Evolutionary conservation across 257 asterid genomes (phyloP).

Genomic region (Fraxinus anomala): DNA sequence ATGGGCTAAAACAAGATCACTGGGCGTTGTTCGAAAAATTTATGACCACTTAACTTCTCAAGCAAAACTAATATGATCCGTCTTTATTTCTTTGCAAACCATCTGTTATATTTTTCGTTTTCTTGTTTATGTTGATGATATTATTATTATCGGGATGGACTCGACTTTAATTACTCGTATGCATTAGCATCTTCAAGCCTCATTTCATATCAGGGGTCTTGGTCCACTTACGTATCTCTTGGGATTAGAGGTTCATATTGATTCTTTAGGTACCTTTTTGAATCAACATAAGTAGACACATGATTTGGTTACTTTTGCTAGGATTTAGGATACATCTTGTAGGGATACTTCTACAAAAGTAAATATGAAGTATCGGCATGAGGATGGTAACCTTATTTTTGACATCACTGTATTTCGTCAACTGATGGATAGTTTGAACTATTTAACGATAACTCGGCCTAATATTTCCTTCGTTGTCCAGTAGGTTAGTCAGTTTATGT

Average conservation of each 20-base stretch:
- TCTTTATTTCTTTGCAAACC: not conserved
- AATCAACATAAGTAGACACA: not conserved
- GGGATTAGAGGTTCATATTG: not conserved
- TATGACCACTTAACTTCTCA: not conserved
- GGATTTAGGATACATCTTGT: not conserved
- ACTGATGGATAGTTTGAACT: too few species aligned
- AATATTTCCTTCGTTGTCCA: not conserved
- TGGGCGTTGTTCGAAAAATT: not conserved
- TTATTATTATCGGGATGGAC: not conserved
- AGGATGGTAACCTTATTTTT: too few species aligned
- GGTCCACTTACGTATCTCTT: not conserved
- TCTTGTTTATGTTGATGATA: not conserved
- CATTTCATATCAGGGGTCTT: not conserved
- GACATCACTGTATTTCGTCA: too few species aligned
- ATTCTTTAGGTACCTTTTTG: not conserved
- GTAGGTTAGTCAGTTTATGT: too few species aligned
- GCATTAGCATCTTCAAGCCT: not conserved
- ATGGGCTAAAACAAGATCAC: not conserved
- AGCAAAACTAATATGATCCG: not conserved
- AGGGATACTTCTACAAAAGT: too few species aligned
- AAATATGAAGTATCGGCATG: not conserved
- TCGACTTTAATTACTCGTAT: not conserved
- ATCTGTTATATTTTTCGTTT: not conserved
- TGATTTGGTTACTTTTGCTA: not conserved
- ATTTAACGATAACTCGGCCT: not conserved